These are phyloP conservation scores for Fusarium anguioides DNA, from an alignment of 2,329 filamentous ascomycete species.

Conservation along the genomic window DNA sequence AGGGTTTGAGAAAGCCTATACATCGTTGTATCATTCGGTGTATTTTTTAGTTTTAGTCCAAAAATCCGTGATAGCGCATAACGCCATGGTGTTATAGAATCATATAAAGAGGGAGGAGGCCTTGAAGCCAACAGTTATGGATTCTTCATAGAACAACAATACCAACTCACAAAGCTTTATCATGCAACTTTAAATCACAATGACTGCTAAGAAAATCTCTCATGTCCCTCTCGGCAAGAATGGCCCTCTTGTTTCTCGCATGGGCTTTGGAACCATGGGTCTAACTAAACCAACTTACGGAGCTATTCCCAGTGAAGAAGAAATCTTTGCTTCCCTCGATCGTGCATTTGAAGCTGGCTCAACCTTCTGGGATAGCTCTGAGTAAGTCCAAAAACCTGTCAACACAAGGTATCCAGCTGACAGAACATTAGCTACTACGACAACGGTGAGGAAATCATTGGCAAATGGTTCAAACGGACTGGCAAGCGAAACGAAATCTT, in stretches of 20 bases:
- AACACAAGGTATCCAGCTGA: neutral
- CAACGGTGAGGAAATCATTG: slow-evolving; percentile 58
- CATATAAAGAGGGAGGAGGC: neutral
- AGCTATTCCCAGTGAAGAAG: slow-evolving; percentile 54
- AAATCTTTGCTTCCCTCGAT: slow-evolving; percentile 62
- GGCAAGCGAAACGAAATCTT: slow-evolving; percentile 58
- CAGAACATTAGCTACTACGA: slow-evolving; percentile 50
- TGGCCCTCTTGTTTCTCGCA: slow-evolving; percentile 59
- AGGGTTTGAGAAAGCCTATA: neutral
- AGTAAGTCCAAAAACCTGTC: slow-evolving; percentile 37
- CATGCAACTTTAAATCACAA: neutral
- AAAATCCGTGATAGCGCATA: neutral
- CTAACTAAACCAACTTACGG: slow-evolving; percentile 35
- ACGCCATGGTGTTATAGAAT: neutral
- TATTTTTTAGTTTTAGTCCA: neutral
- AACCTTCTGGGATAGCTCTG: slow-evolving; percentile 60
- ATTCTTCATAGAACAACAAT: neutral
- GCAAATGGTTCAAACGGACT: slow-evolving; percentile 60
- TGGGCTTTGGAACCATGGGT: slow-evolving; percentile 66
- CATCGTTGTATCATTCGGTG: neutral
- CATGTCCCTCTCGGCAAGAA: slow-evolving; percentile 55
- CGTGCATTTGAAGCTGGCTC: slow-evolving; percentile 58
- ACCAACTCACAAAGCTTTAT: neutral
- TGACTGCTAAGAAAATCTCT: neutral
- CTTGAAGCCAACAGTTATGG: neutral